Base-by-base conservation (phyloP, 331 rosid species). In the Dryas integrifolia region DNA sequence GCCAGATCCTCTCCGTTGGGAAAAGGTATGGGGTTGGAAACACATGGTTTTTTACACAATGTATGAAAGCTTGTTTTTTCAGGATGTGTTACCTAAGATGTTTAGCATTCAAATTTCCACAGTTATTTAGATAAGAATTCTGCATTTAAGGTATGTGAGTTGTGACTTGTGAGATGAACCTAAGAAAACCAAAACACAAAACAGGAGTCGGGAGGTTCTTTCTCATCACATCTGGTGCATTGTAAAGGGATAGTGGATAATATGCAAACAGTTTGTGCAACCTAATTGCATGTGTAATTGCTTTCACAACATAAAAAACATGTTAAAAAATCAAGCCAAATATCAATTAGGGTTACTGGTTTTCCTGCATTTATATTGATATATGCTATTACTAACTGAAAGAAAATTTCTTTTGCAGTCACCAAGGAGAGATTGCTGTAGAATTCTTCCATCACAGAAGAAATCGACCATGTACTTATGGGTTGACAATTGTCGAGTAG, bases 341-440 rank as follows among this genome's bases (percentile, higher is more conserved):
- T 26, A 26, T 26, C 30, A 26, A 26, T 26, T 2, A 26, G 30
- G 51, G 11, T 10, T 47, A 10, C 13, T 47, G 6, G 7, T 43
- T 6, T 26, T 46, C 13, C 67, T 73, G 14, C 67, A 6, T 9
- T 58, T 41, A 59, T 38, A 46, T 15, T 61, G 46, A 39, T 39
- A 21, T 41, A 15, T 58, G 51, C 18, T 12, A 5, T 72, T 9
- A 58, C 44, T 62, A 72, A 72, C 60, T 53, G 44, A 72, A 75
- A 59, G 2, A 71, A 4, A 57, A 70, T 41, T 79, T 76, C 9
- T 61, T 78, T 44, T 80, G 88, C 88, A 95, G 99, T 89, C 97
- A 53, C 97, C 96, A 10, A 95, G 97, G 79, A 92, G 91, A 67
- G 96, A 95, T 81, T 88, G 96, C 15, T 92, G 99, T 76, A 89